phyloP scores from a whole-genome alignment of 495 filamentous ascomycete species.

The Neurospora sp. region DNA sequence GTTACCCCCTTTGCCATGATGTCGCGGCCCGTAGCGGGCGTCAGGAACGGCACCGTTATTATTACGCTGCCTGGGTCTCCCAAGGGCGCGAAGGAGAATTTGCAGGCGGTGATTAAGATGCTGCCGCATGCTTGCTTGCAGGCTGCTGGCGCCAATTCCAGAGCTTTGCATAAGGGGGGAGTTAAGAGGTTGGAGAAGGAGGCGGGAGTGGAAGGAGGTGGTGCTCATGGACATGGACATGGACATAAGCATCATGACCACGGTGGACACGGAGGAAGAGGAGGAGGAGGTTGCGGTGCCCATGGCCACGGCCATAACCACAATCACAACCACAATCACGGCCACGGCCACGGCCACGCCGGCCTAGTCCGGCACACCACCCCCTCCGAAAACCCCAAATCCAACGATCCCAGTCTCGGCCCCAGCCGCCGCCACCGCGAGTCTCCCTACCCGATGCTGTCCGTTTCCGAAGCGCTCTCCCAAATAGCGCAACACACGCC shows the following conservation, averaged over 20 bases:
- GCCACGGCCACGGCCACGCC: conserved; percentile 57
- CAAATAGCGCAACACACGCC: conserved; percentile 64
- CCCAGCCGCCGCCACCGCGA: conserved; percentile 67
- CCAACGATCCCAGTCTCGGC: conserved; percentile 74
- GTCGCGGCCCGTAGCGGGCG: conserved; percentile 87
- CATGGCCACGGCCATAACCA: conserved; percentile 49
- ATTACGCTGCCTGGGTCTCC: conserved; percentile 90
- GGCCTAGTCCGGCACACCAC: conserved; percentile 63
- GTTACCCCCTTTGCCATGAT: conserved; percentile 98
- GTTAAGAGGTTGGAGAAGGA: conserved; percentile 75
- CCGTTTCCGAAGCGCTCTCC: conserved; percentile 70
- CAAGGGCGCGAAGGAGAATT: conserved; percentile 92
- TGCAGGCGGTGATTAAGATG: conserved; percentile 80
- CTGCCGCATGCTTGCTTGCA: conserved; percentile 90
- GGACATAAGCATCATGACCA: conserved; percentile 28
- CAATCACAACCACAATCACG: conserved; percentile 45
- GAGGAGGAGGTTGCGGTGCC: conserved; percentile 1
- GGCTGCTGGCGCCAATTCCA: conserved; percentile 72
- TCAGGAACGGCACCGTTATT: conserved; percentile 74
- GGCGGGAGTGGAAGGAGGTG: conserved; percentile 43
- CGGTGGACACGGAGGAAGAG: conserved; percentile 29
- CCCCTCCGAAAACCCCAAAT: conserved; percentile 40
- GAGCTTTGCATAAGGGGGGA: conserved; percentile 70
- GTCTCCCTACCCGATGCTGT: conserved; percentile 88
- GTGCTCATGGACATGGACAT: conserved; percentile 14